phyloP scores from a whole-genome alignment of 2,329 filamentous ascomycete genomes.

The Blastomyces emzantsi region DNA sequence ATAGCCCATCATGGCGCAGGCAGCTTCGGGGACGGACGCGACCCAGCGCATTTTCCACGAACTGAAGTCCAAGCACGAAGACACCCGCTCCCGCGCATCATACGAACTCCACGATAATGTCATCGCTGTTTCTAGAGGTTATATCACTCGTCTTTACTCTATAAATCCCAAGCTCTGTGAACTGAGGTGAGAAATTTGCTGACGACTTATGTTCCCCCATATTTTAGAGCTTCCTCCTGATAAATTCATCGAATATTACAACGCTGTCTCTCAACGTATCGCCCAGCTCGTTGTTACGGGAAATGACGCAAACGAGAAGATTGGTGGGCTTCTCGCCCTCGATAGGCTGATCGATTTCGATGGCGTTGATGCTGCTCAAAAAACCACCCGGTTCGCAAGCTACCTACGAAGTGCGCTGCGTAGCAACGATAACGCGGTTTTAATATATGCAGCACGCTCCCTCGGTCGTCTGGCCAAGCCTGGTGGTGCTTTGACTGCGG shows the following conservation, averaged over 20 bases:
- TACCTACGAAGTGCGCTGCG: constrained; percentile 80
- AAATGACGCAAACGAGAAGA: constrained; percentile 74
- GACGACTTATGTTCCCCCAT: constrained; percentile 4
- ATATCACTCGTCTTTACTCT: constrained; percentile 8
- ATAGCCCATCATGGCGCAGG: constrained; percentile 36
- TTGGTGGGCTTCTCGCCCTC: constrained; percentile 85
- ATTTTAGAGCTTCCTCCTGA: constrained; percentile 64
- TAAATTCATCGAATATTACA: constrained; percentile 64
- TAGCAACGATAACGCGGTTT: constrained; percentile 82
- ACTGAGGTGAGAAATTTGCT: not conserved
- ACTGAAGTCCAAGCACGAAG: constrained; percentile 49
- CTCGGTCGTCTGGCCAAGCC: constrained; percentile 85
- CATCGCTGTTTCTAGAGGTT: constrained; percentile 40
- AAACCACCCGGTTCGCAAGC: constrained; percentile 88
- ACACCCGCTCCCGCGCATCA: constrained; percentile 41
- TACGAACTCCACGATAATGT: constrained; percentile 42
- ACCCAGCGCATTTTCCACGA: constrained; percentile 50
- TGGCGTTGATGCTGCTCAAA: constrained; percentile 83
- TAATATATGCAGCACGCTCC: constrained; percentile 81
- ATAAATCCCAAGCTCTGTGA: not conserved
- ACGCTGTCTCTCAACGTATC: constrained; percentile 56
- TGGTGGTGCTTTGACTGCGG: constrained; percentile 86
- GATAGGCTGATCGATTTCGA: constrained; percentile 94
- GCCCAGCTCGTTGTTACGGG: constrained; percentile 72
- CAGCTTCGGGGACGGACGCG: constrained; percentile 39